Conservation (phyloP, 352 stramenopile species). For the Phytophthora constricta region DNA sequence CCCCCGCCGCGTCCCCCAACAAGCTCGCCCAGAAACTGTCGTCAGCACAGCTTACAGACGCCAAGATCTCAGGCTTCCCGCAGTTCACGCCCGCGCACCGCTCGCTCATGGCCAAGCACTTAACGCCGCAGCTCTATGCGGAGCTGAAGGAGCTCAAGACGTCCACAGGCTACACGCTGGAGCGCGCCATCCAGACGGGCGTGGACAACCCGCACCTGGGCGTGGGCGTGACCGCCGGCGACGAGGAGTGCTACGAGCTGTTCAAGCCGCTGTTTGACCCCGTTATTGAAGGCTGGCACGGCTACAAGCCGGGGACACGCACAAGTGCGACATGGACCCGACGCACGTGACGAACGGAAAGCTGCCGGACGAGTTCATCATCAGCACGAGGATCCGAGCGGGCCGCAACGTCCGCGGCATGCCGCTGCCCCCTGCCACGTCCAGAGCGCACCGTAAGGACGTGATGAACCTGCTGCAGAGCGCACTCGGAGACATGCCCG, state of each 20-base stretch:
- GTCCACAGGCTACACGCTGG: conserved; percentile 75
- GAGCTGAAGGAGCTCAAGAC: conserved; percentile 72
- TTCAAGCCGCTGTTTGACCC: conserved; percentile 82
- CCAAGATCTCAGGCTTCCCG: conserved; percentile 71
- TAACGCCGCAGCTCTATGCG: conserved; percentile 72
- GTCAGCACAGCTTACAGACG: conserved; percentile 71
- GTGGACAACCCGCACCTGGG: conserved; percentile 82
- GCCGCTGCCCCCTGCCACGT: conserved; percentile 82
- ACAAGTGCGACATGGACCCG: conserved; percentile 79
- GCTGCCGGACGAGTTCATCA: conserved; percentile 75
- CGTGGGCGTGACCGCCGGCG: conserved; percentile 61
- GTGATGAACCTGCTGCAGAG: conserved; percentile 87
- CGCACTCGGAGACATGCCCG: conserved; percentile 76
- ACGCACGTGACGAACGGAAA: conserved; percentile 69
- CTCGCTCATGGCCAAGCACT: conserved; percentile 75
- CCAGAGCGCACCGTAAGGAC: conserved; percentile 80
- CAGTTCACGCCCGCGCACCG: conserved; percentile 77
- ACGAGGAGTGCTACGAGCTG: conserved; percentile 75
- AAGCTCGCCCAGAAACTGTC: conserved; percentile 86
- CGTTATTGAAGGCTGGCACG: conserved; percentile 76
- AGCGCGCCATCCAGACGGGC: conserved; percentile 77
- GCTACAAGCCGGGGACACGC: conserved; percentile 66
- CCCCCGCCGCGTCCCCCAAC: conserved; percentile 57
- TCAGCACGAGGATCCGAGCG: conserved; percentile 83
- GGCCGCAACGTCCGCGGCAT: conserved; percentile 86